Base-by-base conservation (phyloP, 1,139 yeast species). In the Yamadazyma diospyri region DNA sequence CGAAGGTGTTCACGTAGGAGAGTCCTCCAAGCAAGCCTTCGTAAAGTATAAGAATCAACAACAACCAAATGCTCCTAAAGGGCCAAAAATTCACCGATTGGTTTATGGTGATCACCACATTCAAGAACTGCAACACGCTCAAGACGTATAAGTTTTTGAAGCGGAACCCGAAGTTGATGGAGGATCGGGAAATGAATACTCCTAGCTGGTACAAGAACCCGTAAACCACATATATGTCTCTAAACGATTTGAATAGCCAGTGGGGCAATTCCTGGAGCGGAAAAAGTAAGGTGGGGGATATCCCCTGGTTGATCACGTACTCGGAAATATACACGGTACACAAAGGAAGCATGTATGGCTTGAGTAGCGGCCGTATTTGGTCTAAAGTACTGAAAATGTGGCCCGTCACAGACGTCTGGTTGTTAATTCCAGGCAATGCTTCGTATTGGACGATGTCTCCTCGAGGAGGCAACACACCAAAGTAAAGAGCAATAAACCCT, bases 191-290 rank as follows among this genome's bases (percentile, higher is more conserved):
- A 1, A 92, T 72, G 48, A 89, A 87, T 0, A 92, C 98, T 6
- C 98, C 98, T 6, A 87, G 55, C 54, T 92, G 97, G 51, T 92
- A 92, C 3, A 89, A 56, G 5, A 94, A 83, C n/a, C 96, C 95
- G 51, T 92, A 92, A 0, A 88, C 81, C 15, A 92, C 97, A 53
- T 92, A 92, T 6, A 86, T 82, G 47, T 92, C 98, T 41, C 97
- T 69, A 54, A 76, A 86, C 14, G 74, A 64, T 3, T 64, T 53
- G 50, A 88, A 85, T 7, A 68, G 45, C 72, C 72, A 68, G 11
- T 32, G 38, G 0, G 95, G 94, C 53, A 84, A 68, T 7, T 73
- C 71, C 1, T 78, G 74, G 7, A 87, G 49, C 0, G 94, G 89
- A 48, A 84, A 89, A 4, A 89, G 59, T 28, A 89, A 60, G 0